phyloP scores from a whole-genome alignment of 2,329 filamentous ascomycete genomes.

The Fusarium napiforme region DNA sequence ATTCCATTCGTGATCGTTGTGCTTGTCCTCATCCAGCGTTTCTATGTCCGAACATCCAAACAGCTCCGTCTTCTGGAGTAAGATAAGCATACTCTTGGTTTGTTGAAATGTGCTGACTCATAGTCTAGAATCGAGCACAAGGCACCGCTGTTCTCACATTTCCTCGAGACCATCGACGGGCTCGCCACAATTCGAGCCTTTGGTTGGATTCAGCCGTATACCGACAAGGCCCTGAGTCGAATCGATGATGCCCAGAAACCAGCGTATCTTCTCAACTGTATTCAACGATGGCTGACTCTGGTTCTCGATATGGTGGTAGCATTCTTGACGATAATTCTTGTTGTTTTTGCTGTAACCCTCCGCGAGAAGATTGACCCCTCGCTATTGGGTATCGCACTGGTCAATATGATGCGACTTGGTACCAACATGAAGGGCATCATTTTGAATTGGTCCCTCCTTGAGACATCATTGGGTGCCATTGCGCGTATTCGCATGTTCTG shows the following conservation, averaged over 20 bases:
- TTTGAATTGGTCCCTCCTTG: constrained; percentile 45
- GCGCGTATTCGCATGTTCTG: constrained; percentile 45
- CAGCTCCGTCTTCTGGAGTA: constrained; percentile 64
- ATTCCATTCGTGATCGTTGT: constrained; percentile 56
- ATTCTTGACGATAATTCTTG: constrained; percentile 54
- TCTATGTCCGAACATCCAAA: constrained; percentile 66
- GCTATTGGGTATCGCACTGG: constrained; percentile 51
- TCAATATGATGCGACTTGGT: constrained; percentile 48
- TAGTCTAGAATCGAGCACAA: constrained; percentile 47
- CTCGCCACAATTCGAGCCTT: constrained; percentile 53
- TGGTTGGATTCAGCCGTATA: constrained; percentile 51
- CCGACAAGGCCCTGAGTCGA: constrained; percentile 49
- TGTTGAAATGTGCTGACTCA: neutral
- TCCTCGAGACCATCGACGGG: constrained; percentile 48
- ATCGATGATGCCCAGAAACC: constrained; percentile 63
- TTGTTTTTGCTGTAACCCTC: constrained; percentile 52
- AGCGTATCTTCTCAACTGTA: constrained; percentile 62
- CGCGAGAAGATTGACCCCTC: constrained; percentile 47
- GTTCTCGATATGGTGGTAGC: constrained; percentile 64
- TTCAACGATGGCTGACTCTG: constrained; percentile 64
- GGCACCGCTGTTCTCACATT: constrained; percentile 49
- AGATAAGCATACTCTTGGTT: neutral
- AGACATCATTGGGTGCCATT: constrained; percentile 47
- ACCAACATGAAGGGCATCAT: constrained; percentile 45
- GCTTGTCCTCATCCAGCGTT: constrained; percentile 59